Conservation (phyloP, 2,329 filamentous ascomycete species). For the Colletotrichum cereale region DNA sequence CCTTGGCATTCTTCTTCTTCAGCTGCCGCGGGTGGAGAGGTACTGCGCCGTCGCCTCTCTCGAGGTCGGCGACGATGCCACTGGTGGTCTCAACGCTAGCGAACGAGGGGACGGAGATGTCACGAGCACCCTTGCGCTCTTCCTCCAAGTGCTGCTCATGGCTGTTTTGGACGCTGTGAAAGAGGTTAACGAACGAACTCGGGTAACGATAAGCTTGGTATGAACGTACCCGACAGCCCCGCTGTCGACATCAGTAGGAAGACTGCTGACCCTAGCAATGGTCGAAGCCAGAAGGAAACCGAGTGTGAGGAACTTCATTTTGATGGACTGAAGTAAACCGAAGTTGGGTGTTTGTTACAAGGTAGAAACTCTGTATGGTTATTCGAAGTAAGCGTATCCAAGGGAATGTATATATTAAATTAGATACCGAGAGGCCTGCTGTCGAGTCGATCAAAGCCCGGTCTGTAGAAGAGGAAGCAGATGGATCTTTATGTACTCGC, state of each 20-base stretch:
- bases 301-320: constrained; percentile 38
- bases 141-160: constrained; percentile 34
- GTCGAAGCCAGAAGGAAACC: constrained; percentile 34
- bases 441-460: constrained; percentile 6
- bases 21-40: constrained; percentile 33
- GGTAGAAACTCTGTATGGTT: constrained; percentile 2
- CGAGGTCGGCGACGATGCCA: constrained; percentile 27
- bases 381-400: constrained; percentile 9
- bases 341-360: constrained; percentile 6
- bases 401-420: constrained; percentile 36
- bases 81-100: constrained; percentile 32
- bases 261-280: constrained; percentile 40
- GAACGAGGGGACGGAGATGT: constrained; percentile 32
- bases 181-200: not conserved
- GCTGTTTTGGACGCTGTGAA: constrained; percentile 6
- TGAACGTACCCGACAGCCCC: constrained; percentile 35
- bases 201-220: no score
- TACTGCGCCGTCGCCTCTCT: constrained; percentile 24
- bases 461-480: not conserved
- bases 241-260: constrained; percentile 35
- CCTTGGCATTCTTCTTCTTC: constrained; percentile 21
- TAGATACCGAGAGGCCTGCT: constrained; percentile 33
- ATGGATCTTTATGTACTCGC: constrained; percentile 27
- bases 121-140: constrained; percentile 30
- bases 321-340: constrained; percentile 36